Conservation (phyloP, 208 protist species). For the Phytomonas sp. region DNA sequence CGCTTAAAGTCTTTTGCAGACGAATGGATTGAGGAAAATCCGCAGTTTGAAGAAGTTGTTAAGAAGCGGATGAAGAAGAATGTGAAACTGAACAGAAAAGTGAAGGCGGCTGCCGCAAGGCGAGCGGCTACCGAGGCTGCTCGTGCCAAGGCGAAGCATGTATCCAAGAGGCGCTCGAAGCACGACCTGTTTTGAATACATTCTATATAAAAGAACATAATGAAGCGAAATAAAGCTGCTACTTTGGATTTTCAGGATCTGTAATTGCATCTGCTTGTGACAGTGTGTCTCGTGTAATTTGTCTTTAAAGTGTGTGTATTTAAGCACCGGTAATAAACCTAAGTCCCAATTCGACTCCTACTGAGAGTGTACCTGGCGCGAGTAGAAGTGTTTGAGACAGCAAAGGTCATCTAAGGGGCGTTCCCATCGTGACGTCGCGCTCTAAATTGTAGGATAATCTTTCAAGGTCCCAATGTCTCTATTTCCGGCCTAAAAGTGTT, state of each 20-base stretch:
- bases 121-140: conserved; percentile 35
- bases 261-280: neutral
- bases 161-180: conserved; percentile 50
- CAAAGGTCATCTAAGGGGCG: neutral
- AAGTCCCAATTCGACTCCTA: neutral
- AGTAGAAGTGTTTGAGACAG: neutral
- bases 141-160: conserved; percentile 36
- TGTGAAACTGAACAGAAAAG: conserved; percentile 62
- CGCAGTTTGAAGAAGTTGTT: conserved; percentile 64
- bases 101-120: conserved; percentile 55
- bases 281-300: neutral
- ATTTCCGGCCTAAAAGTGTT: neutral
- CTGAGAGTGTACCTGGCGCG: neutral
- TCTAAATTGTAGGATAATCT: neutral
- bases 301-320: neutral
- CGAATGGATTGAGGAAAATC: conserved; percentile 85
- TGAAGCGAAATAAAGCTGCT: neutral
- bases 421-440: neutral
- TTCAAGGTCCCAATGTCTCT: neutral
- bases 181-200: conserved; percentile 16
- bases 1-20: conserved; percentile 83
- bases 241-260: neutral
- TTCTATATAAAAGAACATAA: neutral
- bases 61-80: conserved; percentile 67
- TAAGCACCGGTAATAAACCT: neutral